Conservation (phyloP, 1,284 basidiomycete species). For the Pholiota adiposa region DNA sequence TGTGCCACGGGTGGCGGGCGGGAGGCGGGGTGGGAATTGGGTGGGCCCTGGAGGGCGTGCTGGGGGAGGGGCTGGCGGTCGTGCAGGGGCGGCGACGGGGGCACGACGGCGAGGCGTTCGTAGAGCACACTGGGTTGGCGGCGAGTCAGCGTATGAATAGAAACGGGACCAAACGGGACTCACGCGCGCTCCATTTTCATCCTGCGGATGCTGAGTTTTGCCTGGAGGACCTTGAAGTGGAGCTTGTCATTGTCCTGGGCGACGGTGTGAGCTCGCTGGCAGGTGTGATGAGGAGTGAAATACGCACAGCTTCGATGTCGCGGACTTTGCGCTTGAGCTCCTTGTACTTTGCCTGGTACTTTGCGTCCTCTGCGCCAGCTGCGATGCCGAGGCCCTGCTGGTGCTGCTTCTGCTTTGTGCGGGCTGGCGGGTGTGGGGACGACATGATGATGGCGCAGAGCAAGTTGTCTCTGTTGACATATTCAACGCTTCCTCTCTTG, state of each 20-base stretch:
- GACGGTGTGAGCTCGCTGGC: constrained; percentile 17
- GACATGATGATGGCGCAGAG: constrained; percentile 52
- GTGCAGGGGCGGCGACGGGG: constrained; percentile 55
- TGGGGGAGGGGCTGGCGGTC: constrained; percentile 42
- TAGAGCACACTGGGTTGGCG: constrained; percentile 65
- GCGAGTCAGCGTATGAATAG: not conserved
- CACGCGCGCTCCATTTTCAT: constrained; percentile 91
- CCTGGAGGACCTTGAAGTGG: constrained; percentile 78
- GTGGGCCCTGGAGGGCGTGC: constrained; percentile 31
- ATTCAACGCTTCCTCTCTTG: constrained; percentile 34
- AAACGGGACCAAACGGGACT: constrained; percentile 36
- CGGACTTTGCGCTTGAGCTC: constrained; percentile 89
- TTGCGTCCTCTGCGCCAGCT: constrained; percentile 83
- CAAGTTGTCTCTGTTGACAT: constrained; percentile 32
- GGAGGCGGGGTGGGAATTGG: constrained; percentile 47
- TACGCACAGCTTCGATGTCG: constrained; percentile 80
- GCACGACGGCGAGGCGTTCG: constrained; percentile 67
- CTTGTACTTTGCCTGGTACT: constrained; percentile 89
- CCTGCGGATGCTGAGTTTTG: constrained; percentile 86
- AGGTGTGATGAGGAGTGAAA: constrained; percentile 18
- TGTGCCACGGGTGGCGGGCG: constrained; percentile 18
- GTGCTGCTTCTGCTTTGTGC: constrained; percentile 50
- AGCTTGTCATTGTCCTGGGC: constrained; percentile 87
- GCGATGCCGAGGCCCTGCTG: constrained; percentile 64
- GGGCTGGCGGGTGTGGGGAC: constrained; percentile 50